Base-by-base conservation (phyloP, 2,329 filamentous ascomycete species). In the Venturia carpophila region DNA sequence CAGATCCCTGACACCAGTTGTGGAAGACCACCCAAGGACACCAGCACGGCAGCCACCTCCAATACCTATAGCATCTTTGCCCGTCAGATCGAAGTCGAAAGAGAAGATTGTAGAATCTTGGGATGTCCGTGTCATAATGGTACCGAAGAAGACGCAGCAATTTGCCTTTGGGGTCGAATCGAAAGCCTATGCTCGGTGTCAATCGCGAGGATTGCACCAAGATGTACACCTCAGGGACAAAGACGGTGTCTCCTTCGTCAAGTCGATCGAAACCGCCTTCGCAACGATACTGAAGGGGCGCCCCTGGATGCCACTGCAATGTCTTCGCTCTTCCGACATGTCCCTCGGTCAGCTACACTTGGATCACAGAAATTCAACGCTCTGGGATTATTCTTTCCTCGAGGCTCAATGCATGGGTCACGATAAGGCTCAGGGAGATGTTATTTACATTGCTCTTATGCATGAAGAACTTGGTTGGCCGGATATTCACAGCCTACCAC, bases 351-450 rank as follows among this genome's bases (percentile, higher is more conserved):
- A 72, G 30, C 71, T 77, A 19, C 43, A 60, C 1, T 71, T 74
- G 1, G 69, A 70, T 21, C 70, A 74, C 47, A 67, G 72, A 42
- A 70, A 73, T 56, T 70, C 71, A n/a, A 69, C 71, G 52, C 70
- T 75, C 3, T 77, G 75, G 75, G 74, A 77, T 62, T 75, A 75
- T 56, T 70, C 72, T 3, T 77, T 77, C 65, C 69, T 77, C 30
- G 75, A 76, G 45, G 72, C 76, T 41, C 74, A 77, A 66, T 77
- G 75, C 66, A 74, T 77, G 55, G 72, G 74, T 11, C 74, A 76
- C 67, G 75, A 77, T 68, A 77, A 77, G 68, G 71, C 76, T 71
- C 74, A 75, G 49, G 75, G 75, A 39, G 75, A 77, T 63, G 64
- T 77, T 19, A 72, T 77, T 21, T 77, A 76, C 70, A 73, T 77